Percentiles rank a stretch among this genome's conserved stretches.
Conservation (phyloP, 2,329 filamentous ascomycete species). For the Graphium sp. region DNA sequence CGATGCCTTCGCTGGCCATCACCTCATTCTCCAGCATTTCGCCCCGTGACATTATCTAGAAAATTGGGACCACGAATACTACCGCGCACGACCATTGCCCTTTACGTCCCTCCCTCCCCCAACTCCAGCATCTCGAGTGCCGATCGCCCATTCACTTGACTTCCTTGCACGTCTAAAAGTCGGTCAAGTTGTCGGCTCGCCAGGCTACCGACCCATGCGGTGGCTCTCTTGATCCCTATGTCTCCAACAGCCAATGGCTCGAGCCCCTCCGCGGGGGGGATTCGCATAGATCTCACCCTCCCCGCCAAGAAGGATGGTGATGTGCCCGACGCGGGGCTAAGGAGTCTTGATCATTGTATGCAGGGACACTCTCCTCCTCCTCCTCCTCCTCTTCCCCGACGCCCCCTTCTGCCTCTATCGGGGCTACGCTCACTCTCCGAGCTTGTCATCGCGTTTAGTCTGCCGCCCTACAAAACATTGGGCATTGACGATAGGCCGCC, state of each 20-base stretch:
- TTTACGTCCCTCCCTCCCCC: neutral
- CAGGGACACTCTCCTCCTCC: conserved; percentile 7
- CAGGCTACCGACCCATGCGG: no score
- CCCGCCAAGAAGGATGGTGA: conserved; percentile 9
- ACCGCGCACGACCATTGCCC: no score
- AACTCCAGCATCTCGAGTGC: neutral
- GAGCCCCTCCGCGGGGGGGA: conserved; percentile 2
- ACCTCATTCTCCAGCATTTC: neutral
- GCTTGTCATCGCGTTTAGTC: no score
- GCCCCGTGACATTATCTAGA: neutral
- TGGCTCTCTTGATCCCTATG: conserved; percentile 1
- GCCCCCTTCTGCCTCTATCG: neutral
- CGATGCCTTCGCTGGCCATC: neutral
- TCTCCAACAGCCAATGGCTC: conserved; percentile 2
- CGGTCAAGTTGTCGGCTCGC: neutral
- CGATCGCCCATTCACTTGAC: neutral
- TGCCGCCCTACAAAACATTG: no score
- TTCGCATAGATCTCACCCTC: conserved; percentile 2
- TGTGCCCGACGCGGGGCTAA: conserved; percentile 54
- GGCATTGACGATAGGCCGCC: no score
- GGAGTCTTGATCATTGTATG: conserved; percentile 64
- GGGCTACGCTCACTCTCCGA: no score
- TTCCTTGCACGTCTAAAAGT: neutral
- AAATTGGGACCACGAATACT: no score
- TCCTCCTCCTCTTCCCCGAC: conserved; percentile 1